A percentile compares a stretch with the other conserved stretches of the same genome.
phyloP scores from a whole-genome alignment of 2,329 filamentous ascomycete genomes.

The Shiraia sp. region DNA sequence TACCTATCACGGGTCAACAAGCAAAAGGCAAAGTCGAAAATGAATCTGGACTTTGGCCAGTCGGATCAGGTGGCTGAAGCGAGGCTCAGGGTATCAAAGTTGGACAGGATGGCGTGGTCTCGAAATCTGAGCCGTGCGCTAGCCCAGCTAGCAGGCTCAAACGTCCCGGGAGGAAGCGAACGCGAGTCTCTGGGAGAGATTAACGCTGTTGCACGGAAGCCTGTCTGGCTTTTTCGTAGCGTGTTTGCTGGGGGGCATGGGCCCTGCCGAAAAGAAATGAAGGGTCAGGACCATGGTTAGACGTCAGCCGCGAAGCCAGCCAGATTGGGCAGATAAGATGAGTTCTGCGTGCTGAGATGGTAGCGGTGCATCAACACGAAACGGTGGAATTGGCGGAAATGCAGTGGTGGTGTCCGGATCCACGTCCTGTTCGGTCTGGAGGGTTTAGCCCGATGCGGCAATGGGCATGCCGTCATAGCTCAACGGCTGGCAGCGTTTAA shows the following conservation, averaged over 20 bases:
- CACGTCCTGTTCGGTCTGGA: slow-evolving; percentile 23
- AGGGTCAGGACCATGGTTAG: slow-evolving; percentile 39
- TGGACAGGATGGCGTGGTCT: slow-evolving; percentile 22
- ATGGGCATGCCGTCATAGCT: slow-evolving; percentile 33
- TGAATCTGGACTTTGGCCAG: slow-evolving; percentile 23
- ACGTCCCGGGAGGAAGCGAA: slow-evolving; percentile 47
- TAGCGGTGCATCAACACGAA: slow-evolving; percentile 42
- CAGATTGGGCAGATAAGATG: slow-evolving; percentile 39
- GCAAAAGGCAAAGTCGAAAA: no score
- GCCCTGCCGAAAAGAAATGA: slow-evolving; percentile 43
- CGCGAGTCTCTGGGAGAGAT: slow-evolving; percentile 35
- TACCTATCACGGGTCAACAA: no score
- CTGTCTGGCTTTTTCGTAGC: slow-evolving; percentile 27
- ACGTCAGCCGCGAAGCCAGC: slow-evolving; percentile 35
- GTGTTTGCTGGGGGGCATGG: slow-evolving; percentile 29
- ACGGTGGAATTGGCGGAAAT: slow-evolving; percentile 33
- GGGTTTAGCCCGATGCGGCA: slow-evolving; percentile 34
- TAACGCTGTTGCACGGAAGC: slow-evolving; percentile 40
- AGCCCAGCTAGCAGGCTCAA: slow-evolving; percentile 41
- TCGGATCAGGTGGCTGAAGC: slow-evolving; percentile 30
- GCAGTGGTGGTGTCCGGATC: slow-evolving; percentile 14
- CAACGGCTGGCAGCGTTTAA: slow-evolving; percentile 19
- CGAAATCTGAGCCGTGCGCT: slow-evolving; percentile 30
- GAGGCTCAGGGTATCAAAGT: slow-evolving; percentile 28
- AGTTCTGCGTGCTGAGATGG: slow-evolving; percentile 37